Evolutionary conservation across 2,329 filamentous ascomycete genomes (phyloP), one percentile per base, ranked within the genome.

Genomic region (Mariannaea sp.): DNA sequence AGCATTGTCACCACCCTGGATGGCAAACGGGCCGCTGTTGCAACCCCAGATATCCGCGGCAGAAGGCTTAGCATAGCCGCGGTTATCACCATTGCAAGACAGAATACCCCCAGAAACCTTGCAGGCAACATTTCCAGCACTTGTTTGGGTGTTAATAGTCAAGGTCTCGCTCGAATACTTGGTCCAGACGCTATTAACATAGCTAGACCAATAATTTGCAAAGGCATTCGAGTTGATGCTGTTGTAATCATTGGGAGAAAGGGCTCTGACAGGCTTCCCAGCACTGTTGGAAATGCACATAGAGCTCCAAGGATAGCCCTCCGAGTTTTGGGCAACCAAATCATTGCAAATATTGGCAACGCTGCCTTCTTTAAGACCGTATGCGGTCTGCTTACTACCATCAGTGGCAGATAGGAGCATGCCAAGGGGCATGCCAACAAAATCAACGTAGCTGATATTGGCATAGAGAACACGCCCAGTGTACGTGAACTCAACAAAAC

Each of bases 41-140:
- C 79, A 81, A 17, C 77, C 75, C 70, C 76, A 83, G 59, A 81
- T 79, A 53, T 81, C 79, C 5, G 57, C 57, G 7, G 72, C 70
- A 4, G 67, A 64, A 9, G 79, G 79, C 59, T 77, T 78, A 5
- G 57, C 43, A 61, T 78, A 80, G 13, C 58, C 66, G 3, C 71
- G 70, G 62, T 75, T 73, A 58, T 79, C 77, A 1, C 73, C 72
- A 4, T 66, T 59, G 60, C 78, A 80, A 26, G 53, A 57, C 12
- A 80, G 62, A n/a, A 65, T 42, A 35, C 70, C 62, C 7, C 69
- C 70, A 1, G 45, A 55, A 12, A 76, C 72, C 9, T 62, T 67
- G 65, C 77, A 80, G 2, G 65, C 59, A 17, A 80, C 70, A 4
- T 70, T 64, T 39, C 77, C 77, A 2, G 67, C 62, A 10, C 33